phyloP scores from a whole-genome alignment of 345 rosid species.

The Eucalyptus curtisii region DNA sequence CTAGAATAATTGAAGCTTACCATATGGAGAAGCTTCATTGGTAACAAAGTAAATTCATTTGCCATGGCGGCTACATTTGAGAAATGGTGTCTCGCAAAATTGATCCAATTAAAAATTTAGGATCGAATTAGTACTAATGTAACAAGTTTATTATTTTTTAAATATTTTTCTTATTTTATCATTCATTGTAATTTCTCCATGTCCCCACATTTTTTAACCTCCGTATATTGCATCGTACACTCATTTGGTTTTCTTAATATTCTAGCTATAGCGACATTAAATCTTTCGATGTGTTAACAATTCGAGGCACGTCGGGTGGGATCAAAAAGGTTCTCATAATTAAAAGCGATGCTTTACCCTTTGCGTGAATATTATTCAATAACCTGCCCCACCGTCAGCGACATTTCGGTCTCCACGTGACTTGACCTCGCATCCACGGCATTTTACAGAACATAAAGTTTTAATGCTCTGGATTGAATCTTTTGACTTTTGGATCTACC shows the following conservation, averaged over 20 bases:
- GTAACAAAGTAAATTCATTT: neutral
- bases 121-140: fast-evolving
- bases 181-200: neutral
- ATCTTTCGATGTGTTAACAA: neutral
- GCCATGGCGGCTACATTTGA: neutral
- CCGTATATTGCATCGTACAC: neutral
- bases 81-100: neutral
- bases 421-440: neutral
- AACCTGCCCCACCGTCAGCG: neutral
- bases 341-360: neutral
- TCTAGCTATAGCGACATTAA: neutral
- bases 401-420: neutral
- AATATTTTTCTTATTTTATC: neutral
- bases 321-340: neutral
- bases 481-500: neutral
- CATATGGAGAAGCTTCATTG: neutral
- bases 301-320: neutral
- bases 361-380: neutral
- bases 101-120: fast-evolving
- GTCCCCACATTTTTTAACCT: neutral
- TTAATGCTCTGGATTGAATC: neutral
- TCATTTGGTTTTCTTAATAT: neutral
- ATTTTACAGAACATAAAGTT: neutral
- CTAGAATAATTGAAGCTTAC: neutral
- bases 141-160: fast-evolving